Conservation (phyloP, 108 stramenopile species). For the Nitzschia sp. region DNA sequence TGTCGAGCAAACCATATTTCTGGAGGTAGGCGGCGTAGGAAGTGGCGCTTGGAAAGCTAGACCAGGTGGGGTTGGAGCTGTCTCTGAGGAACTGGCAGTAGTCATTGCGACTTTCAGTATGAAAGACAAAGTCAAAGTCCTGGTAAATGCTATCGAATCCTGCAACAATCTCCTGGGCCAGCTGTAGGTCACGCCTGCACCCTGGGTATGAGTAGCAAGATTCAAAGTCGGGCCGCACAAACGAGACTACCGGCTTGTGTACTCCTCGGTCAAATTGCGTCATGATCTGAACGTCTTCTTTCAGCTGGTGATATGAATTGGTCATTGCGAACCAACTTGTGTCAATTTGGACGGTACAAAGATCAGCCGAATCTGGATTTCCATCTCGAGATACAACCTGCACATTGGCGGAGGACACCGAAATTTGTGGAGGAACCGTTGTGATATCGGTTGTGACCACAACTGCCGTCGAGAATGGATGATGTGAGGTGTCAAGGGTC, state of each 20-base stretch:
- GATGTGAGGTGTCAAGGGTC: conserved; percentile 56
- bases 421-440: conserved; percentile 39
- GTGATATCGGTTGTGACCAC: conserved; percentile 48
- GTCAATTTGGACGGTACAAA: conserved; percentile 59
- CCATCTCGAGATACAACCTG: conserved; percentile 40
- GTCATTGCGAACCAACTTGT: conserved; percentile 77
- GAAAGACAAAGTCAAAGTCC: conserved; percentile 53
- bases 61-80: not conserved
- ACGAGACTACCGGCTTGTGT: conserved; percentile 61
- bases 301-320: conserved; percentile 66
- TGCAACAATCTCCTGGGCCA: conserved; percentile 37
- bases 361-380: conserved; percentile 58
- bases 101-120: conserved; percentile 47
- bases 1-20: not conserved
- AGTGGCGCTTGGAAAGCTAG: conserved; percentile 5
- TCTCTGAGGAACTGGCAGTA: conserved; percentile 32
- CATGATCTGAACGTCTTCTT: conserved; percentile 63
- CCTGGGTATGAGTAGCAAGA: conserved; percentile 63
- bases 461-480: conserved; percentile 64
- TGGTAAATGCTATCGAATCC: conserved; percentile 46
- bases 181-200: conserved; percentile 51
- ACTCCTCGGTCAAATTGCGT: conserved; percentile 44
- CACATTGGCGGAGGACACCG: conserved; percentile 40
- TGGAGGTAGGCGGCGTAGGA: conserved; percentile 13
- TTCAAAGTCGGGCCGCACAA: conserved; percentile 50